These are phyloP conservation scores for Acorus gramineus DNA, from an alignment of 106 monocot species.

Conservation along the genomic window DNA sequence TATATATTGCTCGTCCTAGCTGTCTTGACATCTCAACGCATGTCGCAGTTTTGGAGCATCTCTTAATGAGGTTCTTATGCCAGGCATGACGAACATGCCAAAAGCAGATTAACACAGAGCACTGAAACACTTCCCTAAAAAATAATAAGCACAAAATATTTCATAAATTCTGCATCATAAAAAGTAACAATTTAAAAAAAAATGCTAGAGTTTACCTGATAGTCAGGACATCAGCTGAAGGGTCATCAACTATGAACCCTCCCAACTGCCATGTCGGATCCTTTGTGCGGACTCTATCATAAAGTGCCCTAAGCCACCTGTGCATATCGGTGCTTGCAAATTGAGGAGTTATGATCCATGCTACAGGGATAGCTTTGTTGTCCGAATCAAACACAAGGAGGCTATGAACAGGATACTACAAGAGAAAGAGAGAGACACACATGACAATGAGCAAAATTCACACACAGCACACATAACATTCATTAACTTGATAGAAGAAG, in stretches of 20 bases:
- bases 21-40: conserved; percentile 35
- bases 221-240: conserved; percentile 47
- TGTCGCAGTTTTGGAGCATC: conserved; percentile 37
- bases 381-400: conserved; percentile 77
- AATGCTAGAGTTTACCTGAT: conserved; percentile 44
- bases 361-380: conserved; percentile 83
- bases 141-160: not conserved
- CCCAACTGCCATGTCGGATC: conserved; percentile 96
- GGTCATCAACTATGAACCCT: conserved; percentile 89
- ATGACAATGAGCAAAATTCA: not conserved
- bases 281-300: conserved; percentile 72
- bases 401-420: conserved; percentile 80
- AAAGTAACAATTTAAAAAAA: conserved; percentile 1
- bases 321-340: conserved; percentile 54
- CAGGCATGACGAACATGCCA: conserved; percentile 87
- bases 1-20: conserved; percentile 46
- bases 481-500: not conserved
- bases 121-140: conserved; percentile 68
- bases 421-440: conserved; percentile 8
- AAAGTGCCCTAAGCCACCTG: conserved; percentile 74
- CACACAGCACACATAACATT: not conserved
- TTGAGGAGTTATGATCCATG: conserved; percentile 78
- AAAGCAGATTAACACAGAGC: conserved; percentile 67
- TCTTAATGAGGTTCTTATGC: conserved; percentile 72
- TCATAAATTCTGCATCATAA: not conserved